Evolutionary conservation across 202 grass and related monocot genomes (phyloP).

Genomic region (Cymbopogon flexuosus): DNA sequence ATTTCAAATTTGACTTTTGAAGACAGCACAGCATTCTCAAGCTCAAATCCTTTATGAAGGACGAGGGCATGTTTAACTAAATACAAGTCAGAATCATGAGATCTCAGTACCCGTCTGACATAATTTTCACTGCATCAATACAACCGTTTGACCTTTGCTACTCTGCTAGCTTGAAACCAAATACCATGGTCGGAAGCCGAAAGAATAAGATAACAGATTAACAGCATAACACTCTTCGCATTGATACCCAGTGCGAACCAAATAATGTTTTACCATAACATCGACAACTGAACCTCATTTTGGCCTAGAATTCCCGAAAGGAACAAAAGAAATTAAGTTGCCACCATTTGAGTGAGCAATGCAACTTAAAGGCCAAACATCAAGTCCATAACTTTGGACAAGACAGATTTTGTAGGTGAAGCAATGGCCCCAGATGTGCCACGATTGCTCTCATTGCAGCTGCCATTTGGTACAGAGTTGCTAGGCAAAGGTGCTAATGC

Average conservation of each 20-base stretch:
- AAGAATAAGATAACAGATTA: no score
- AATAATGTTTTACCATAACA: not conserved
- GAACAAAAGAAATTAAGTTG: not conserved
- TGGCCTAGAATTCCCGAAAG: not conserved
- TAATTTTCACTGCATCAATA: not conserved
- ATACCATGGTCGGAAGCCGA: no score
- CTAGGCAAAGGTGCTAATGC: conserved; percentile 31
- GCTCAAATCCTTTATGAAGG: not conserved
- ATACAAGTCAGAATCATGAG: not conserved
- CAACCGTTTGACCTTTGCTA: not conserved
- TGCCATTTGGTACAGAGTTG: conserved; percentile 46
- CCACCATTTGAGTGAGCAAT: not conserved
- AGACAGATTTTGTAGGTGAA: conserved; percentile 65
- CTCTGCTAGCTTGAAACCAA: not conserved
- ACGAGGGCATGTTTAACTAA: not conserved
- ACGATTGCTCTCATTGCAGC: conserved; percentile 20
- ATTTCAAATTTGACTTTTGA: not conserved
- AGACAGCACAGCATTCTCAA: not conserved
- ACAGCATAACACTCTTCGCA: no score
- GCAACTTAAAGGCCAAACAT: conserved; percentile 68
- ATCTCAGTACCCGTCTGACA: not conserved
- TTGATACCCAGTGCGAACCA: not conserved
- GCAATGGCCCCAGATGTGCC: conserved; percentile 60
- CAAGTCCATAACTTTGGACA: conserved; percentile 86
- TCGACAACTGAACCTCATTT: not conserved